These are phyloP conservation scores for Arachis stenosperma DNA, from an alignment of 306 rosid genomes.

Conservation along the genomic window DNA sequence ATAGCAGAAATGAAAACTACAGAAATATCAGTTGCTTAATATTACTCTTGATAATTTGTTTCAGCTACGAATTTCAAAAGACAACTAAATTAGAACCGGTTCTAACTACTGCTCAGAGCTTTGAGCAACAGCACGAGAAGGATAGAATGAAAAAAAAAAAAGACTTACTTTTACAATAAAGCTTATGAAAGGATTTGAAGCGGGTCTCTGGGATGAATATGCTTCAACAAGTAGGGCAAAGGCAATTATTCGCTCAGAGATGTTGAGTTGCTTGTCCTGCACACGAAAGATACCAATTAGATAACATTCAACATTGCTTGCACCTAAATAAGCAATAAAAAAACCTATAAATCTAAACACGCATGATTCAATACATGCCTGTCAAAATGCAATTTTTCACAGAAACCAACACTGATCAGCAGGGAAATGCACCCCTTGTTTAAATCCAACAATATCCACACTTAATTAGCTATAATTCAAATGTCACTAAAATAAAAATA, in stretches of 20 bases:
- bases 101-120: slow-evolving; percentile 2
- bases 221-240: slow-evolving; percentile 75
- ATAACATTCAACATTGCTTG: slow-evolving; percentile 19
- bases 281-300: slow-evolving; percentile 17
- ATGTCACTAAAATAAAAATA: too few relatives aligned
- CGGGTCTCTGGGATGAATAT: slow-evolving; percentile 69
- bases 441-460: background rate
- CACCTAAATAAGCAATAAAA: background rate
- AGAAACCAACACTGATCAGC: background rate
- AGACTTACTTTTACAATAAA: slow-evolving; percentile 68
- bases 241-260: slow-evolving; percentile 68
- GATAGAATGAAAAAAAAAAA: background rate
- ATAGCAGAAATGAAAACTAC: background rate
- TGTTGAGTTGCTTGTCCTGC: slow-evolving; percentile 48
- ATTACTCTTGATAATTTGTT: background rate
- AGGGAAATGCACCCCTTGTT: background rate
- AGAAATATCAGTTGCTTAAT: background rate
- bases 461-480: background rate
- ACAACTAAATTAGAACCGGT: background rate
- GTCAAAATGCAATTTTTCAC: background rate
- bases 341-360: background rate
- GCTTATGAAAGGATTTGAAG: slow-evolving; percentile 77
- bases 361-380: background rate
- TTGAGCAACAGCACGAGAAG: background rate
- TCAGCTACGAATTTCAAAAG: background rate